A percentile compares a stretch with the other conserved stretches of the same genome.
These are phyloP conservation scores for Acrocalymma vagum DNA, from an alignment of 2,329 filamentous ascomycete species.

Conservation along the genomic window DNA sequence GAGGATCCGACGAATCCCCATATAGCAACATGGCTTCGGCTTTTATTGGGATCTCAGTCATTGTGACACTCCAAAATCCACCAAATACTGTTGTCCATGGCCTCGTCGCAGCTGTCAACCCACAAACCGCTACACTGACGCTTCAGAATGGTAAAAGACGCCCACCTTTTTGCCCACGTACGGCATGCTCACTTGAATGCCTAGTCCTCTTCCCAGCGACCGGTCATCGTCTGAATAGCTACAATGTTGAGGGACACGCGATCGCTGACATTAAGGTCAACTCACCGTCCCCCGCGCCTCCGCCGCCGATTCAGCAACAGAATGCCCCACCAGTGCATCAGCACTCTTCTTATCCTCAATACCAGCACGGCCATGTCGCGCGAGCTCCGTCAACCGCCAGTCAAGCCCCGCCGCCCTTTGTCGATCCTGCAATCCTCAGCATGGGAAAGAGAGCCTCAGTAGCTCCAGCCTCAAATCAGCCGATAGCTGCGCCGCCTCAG, in stretches of 20 bases:
- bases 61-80: conserved; percentile 74
- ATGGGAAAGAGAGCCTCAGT: conserved; percentile 56
- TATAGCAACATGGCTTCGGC: conserved; percentile 65
- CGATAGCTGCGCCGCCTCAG: conserved; percentile 33
- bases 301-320: conserved; percentile 3
- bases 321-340: conserved; percentile 19
- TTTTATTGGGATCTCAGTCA: conserved; percentile 80
- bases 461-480: conserved; percentile 24
- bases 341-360: conserved; percentile 27
- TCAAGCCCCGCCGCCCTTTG: conserved; percentile 60
- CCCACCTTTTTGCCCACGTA: too few species aligned
- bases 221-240: conserved; percentile 61
- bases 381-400: conserved; percentile 11
- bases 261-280: conserved; percentile 68
- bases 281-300: conserved; percentile 31
- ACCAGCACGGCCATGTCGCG: conserved; percentile 24
- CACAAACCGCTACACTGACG: conserved; percentile 68
- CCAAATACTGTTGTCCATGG: conserved; percentile 72
- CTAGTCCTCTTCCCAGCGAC: conserved; percentile 63
- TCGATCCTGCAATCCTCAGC: conserved; percentile 86
- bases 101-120: conserved; percentile 74
- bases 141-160: conserved; percentile 72
- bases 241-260: conserved; percentile 64
- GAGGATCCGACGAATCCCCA: conserved; percentile 13
- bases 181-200: too few species aligned